Evolutionary conservation across 2,329 filamentous ascomycete genomes (phyloP).

Genomic region (Rutstroemia sp.): DNA sequence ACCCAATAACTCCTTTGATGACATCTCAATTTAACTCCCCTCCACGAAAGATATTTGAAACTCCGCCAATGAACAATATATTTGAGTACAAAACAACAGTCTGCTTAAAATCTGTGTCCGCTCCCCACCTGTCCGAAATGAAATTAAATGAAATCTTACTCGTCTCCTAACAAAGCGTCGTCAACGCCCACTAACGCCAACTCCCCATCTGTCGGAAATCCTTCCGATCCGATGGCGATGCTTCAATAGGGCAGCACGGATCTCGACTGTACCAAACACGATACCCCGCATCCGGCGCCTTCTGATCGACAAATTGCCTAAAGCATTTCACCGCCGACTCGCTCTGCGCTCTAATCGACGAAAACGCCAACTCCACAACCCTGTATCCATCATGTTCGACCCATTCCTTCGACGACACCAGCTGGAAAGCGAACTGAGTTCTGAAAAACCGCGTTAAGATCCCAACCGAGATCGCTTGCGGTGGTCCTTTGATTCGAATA

Average conservation of each 20-base stretch:
- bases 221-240: too few species aligned
- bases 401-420: slow-evolving; percentile 4
- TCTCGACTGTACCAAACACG: slow-evolving; percentile 12
- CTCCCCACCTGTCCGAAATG: too few species aligned
- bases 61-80: too few species aligned
- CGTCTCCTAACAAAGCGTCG: too few species aligned
- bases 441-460: not conserved
- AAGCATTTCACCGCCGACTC: slow-evolving; percentile 2
- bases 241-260: slow-evolving; percentile 6
- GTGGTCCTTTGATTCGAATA: slow-evolving; percentile 4
- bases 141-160: too few species aligned
- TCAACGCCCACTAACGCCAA: too few species aligned
- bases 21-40: too few species aligned
- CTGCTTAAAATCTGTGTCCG: too few species aligned
- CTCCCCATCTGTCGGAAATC: too few species aligned
- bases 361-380: slow-evolving; percentile 10
- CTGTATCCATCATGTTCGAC: not conserved
- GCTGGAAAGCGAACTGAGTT: slow-evolving; percentile 3
- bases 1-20: too few species aligned
- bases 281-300: not conserved
- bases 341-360: slow-evolving; percentile 12
- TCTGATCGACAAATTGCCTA: not conserved
- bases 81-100: too few species aligned
- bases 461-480: not conserved
- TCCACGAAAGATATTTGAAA: too few species aligned